Conservation (phyloP, 768 basidiomycete genomes). For the Mycena haematopus region DNA sequence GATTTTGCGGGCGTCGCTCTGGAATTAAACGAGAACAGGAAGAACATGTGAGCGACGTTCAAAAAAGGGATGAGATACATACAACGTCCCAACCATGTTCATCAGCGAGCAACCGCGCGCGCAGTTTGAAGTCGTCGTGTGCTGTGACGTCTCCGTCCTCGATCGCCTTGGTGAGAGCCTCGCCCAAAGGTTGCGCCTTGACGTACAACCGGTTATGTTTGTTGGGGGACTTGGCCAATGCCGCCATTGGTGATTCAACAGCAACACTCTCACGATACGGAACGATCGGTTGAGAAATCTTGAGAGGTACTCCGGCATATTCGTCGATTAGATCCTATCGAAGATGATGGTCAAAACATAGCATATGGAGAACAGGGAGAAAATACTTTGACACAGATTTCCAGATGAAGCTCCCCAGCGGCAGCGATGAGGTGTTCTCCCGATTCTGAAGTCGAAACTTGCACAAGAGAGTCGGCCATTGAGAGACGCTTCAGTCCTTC, state of each 20-base stretch:
- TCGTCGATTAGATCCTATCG: slow-evolving; percentile 95
- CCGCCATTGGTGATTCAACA: slow-evolving; percentile 92
- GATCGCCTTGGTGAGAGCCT: slow-evolving; percentile 92
- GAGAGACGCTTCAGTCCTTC: slow-evolving; percentile 99
- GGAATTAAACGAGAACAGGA: no score
- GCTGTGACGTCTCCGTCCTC: slow-evolving; percentile 83
- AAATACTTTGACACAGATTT: slow-evolving; percentile 95
- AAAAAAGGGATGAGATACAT: no score
- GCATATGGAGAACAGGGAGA: not conserved
- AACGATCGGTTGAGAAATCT: slow-evolving; percentile 96
- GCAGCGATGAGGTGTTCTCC: slow-evolving; percentile 99
- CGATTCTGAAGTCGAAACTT: slow-evolving; percentile 87
- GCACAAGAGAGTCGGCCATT: slow-evolving; percentile 99
- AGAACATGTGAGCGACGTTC: no score
- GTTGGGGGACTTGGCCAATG: slow-evolving; percentile 99
- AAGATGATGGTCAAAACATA: slow-evolving; percentile 10
- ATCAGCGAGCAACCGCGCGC: slow-evolving; percentile 95
- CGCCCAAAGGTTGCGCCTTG: slow-evolving; percentile 91
- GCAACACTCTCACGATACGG: slow-evolving; percentile 97
- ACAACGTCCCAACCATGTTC: slow-evolving; percentile 94
- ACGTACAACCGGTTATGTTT: slow-evolving; percentile 99
- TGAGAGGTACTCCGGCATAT: slow-evolving; percentile 98
- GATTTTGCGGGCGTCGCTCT: slow-evolving; percentile 96
- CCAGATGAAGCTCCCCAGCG: slow-evolving; percentile 98
- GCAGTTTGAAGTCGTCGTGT: slow-evolving; percentile 96